phyloP scores from a whole-genome alignment of 495 filamentous ascomycete species.

The Aspergillus biplanus region DNA sequence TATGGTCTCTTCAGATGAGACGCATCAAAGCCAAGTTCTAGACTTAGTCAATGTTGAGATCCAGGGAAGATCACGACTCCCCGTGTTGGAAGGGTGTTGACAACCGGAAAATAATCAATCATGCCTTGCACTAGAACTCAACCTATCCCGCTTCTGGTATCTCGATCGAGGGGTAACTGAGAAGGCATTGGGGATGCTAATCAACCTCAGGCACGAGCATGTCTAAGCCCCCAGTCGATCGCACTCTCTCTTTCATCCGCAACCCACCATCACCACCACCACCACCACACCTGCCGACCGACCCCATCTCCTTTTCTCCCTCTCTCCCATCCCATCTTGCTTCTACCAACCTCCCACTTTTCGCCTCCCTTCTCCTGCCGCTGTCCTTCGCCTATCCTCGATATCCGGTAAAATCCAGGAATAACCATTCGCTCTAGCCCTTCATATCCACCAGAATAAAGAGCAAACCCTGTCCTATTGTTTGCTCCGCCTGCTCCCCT shows the following conservation, averaged over 20 bases:
- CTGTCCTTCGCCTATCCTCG: constrained; percentile 24
- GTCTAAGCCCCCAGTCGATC: constrained; percentile 19
- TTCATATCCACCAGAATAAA: neutral
- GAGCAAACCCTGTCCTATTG: neutral
- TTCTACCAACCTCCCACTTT: constrained; percentile 36
- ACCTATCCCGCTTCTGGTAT: constrained; percentile 24
- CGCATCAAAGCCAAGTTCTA: neutral
- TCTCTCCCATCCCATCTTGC: constrained; percentile 27
- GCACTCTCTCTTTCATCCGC: constrained; percentile 7
- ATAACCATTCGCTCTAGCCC: neutral
- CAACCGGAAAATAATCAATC: constrained; percentile 8
- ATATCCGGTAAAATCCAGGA: neutral
- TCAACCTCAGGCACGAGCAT: constrained; percentile 15
- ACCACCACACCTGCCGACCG: neutral
- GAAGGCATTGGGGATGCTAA: neutral
- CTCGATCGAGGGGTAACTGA: constrained; percentile 20
- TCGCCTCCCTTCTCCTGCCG: constrained; percentile 38
- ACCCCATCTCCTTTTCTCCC: constrained; percentile 2
- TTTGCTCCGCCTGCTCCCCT: neutral
- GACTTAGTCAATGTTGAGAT: neutral
- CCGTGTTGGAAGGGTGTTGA: neutral
- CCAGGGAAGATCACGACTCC: neutral
- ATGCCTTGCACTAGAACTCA: constrained; percentile 17
- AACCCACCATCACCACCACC: neutral
- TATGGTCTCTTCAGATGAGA: neutral